Base-by-base conservation (phyloP, 257 asterid genomes). In the Asclepias syriaca region DNA sequence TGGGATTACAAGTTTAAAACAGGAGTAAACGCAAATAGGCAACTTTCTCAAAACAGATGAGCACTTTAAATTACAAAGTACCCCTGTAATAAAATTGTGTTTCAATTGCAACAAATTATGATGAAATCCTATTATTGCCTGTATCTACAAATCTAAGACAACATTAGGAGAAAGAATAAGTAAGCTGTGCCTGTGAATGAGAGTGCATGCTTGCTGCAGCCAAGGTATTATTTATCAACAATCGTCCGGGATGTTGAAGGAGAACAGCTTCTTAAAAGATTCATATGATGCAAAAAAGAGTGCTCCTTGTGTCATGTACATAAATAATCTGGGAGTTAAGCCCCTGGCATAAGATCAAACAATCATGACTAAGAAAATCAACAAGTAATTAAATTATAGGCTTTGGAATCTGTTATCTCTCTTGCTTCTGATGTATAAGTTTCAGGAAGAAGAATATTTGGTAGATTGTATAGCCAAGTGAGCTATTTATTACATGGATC, bases 221-320 rank as follows among this genome's bases (percentile, higher is more conserved):
- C 27, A 24, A 24, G 27, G 27, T 24, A 24, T 24, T 24, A 24
- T 24, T 24, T 24, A 24, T 24, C 27, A 24, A 24, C 27, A 24
- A 24, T 24, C 27, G 27, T 24, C 27, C 27, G 81, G 69, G 67
- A 79, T 73, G 43, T 87, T 90, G 63, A 83, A 71, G 3, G 87
- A 73, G 56, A 91, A 80, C 67, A 89, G 63, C 22, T 73, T 84
- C 90, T 91, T 91, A 80, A 91, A 86, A 65, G 92, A 86, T 82
- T 94, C 97, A 70, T 94, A 94, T 55, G 99, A 94, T 56, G 97
- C 89, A 71, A 91, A 94, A 86, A 94, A 94, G 60, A 94, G 95
- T 48, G 92, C 97, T 73, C 99, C 99, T 74, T 94, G 98, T 65
- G 87, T 84, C 90, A 88, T 85, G 70, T 94, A 94, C 95, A 94